These are phyloP conservation scores for Trebouxia gelatinosa DNA, from an alignment of 163 green algal species.

Conservation along the genomic window DNA sequence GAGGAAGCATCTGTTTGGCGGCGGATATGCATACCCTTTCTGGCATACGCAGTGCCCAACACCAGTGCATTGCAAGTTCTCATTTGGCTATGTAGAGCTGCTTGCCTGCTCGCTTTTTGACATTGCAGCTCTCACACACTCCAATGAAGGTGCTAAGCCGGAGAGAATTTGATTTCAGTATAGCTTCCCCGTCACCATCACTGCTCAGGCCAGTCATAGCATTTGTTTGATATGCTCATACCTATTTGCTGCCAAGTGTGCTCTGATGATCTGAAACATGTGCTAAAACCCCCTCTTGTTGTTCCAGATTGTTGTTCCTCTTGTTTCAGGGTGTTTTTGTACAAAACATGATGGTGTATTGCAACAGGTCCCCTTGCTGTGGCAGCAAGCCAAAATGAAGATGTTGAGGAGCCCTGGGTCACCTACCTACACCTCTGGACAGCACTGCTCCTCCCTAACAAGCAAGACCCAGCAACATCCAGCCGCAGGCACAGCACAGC, in stretches of 20 bases:
- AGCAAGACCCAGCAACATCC: neutral
- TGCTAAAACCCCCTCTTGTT: neutral
- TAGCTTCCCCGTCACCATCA: neutral
- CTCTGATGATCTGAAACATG: neutral
- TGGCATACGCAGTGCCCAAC: too few species aligned
- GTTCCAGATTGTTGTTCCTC: neutral
- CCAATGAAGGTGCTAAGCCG: too few species aligned
- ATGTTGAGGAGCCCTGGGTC: constrained; percentile 26
- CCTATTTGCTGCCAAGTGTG: neutral
- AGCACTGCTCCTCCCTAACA: neutral
- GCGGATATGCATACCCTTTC: too few species aligned
- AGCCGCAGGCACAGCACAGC: neutral
- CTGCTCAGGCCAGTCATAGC: neutral
- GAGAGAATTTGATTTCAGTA: too few species aligned
- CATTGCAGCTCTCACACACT: too few species aligned
- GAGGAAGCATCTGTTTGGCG: neutral
- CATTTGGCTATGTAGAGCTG: too few species aligned
- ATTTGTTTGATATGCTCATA: neutral
- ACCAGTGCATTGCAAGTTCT: too few species aligned
- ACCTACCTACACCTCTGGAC: constrained; percentile 28
- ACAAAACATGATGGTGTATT: neutral
- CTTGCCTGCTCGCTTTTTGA: too few species aligned
- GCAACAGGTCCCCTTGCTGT: constrained; percentile 13
- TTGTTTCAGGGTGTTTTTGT: neutral
- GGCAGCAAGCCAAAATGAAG: constrained; percentile 6